phyloP scores from a whole-genome alignment of 345 rosid species.

The Xanthoceras sorbifolium region DNA sequence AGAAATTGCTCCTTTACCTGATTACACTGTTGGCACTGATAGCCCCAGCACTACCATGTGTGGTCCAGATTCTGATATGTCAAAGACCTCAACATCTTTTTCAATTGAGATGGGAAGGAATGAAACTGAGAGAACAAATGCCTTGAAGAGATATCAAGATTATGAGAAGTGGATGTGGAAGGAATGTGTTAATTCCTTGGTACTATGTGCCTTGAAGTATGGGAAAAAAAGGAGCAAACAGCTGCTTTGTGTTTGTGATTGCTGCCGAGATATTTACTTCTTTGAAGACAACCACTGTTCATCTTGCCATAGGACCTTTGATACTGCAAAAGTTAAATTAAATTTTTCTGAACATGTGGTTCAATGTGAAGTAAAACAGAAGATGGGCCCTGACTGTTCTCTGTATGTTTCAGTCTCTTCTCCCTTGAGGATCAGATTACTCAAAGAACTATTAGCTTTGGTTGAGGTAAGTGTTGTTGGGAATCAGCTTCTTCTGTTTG shows the following conservation, averaged over 20 bases:
- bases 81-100: constrained; percentile 64
- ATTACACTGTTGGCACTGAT: constrained; percentile 22
- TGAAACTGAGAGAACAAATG: constrained; percentile 38
- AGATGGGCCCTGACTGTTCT: constrained; percentile 24
- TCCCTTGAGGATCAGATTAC: constrained; percentile 61
- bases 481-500: neutral
- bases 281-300: constrained; percentile 46
- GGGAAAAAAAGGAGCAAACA: constrained; percentile 58
- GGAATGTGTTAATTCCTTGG: constrained; percentile 43
- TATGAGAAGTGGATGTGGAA: constrained; percentile 87
- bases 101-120: constrained; percentile 59
- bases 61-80: constrained; percentile 43
- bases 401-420: constrained; percentile 34
- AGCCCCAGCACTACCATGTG: constrained; percentile 42
- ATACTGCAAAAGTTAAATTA: constrained; percentile 27
- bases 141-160: constrained; percentile 65
- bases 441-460: constrained; percentile 63
- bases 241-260: constrained; percentile 51
- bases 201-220: constrained; percentile 51
- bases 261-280: constrained; percentile 53
- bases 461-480: constrained; percentile 54
- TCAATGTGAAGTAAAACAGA: constrained; percentile 33
- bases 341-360: constrained; percentile 52
- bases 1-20: constrained; percentile 25
- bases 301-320: constrained; percentile 48